phyloP scores from a whole-genome alignment of 495 filamentous ascomycete species.

The Letharia columbiana region DNA sequence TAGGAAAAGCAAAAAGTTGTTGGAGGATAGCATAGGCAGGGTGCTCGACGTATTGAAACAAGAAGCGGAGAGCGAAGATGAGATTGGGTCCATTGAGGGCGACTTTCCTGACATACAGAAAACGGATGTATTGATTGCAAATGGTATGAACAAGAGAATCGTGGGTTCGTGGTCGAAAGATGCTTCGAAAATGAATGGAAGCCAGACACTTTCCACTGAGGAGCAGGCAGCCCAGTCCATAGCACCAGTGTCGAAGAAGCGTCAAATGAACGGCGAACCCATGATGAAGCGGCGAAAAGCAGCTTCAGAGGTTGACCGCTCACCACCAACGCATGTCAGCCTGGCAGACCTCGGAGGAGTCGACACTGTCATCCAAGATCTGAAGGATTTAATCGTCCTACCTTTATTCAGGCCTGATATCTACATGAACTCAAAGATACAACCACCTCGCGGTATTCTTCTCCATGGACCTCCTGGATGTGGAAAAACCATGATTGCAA shows the following conservation, averaged over 20 bases:
- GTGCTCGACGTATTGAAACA: slow-evolving; percentile 66
- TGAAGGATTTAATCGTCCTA: slow-evolving; percentile 73
- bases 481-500: slow-evolving; percentile 89
- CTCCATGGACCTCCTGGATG: slow-evolving; percentile 91
- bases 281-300: slow-evolving; percentile 56
- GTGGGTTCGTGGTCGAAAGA: slow-evolving; percentile 56
- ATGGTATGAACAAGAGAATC: slow-evolving; percentile 68
- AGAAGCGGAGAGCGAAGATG: slow-evolving; percentile 46
- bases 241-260: slow-evolving; percentile 33
- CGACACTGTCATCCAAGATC: slow-evolving; percentile 64
- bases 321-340: slow-evolving; percentile 66
- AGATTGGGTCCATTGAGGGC: slow-evolving; percentile 52
- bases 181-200: slow-evolving; percentile 30
- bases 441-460: slow-evolving; percentile 77
- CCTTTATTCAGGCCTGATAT: slow-evolving; percentile 69
- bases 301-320: slow-evolving; percentile 47
- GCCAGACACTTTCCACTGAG: slow-evolving; percentile 2
- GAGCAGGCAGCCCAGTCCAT: slow-evolving; percentile 20
- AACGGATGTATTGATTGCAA: slow-evolving; percentile 20
- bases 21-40: slow-evolving; percentile 81
- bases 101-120: slow-evolving; percentile 56
- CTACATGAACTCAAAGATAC: slow-evolving; percentile 49
- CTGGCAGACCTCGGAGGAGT: slow-evolving; percentile 80
- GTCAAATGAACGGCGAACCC: slow-evolving; percentile 60
- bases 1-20: slow-evolving; percentile 63